A percentile compares a stretch with the other conserved stretches of the same genome.
Conservation (phyloP, 1,284 basidiomycete species). For the Pyrrhoderma noxium region DNA sequence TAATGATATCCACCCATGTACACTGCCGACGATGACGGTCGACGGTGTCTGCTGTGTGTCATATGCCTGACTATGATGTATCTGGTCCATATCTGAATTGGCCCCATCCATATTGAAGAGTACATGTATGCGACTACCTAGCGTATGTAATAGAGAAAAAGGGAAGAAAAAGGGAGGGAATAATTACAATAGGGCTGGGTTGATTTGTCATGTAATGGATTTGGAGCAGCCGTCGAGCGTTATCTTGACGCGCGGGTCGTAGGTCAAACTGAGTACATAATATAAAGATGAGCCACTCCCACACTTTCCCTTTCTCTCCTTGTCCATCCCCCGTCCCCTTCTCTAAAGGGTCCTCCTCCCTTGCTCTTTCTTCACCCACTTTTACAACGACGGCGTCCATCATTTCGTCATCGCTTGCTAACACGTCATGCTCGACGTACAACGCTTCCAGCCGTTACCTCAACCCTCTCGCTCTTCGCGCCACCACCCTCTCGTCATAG, state of each 20-base stretch:
- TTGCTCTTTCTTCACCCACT: neutral
- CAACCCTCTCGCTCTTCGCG: constrained; percentile 3
- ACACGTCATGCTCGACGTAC: constrained; percentile 13
- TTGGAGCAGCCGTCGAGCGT: too few relatives aligned
- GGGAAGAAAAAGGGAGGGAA: too few relatives aligned
- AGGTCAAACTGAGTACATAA: neutral
- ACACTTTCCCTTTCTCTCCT: neutral
- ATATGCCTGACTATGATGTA: neutral
- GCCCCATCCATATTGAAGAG: too few relatives aligned
- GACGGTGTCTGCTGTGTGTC: too few relatives aligned
- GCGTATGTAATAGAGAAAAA: too few relatives aligned
- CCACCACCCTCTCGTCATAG: constrained; percentile 6
- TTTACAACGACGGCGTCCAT: neutral
- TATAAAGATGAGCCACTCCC: constrained; percentile 1
- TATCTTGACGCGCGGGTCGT: too few relatives aligned
- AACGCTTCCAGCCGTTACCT: neutral
- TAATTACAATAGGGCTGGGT: too few relatives aligned
- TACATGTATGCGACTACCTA: too few relatives aligned
- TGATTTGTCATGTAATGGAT: too few relatives aligned
- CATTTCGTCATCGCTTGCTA: neutral
- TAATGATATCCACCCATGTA: neutral
- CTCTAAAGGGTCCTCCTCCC: neutral
- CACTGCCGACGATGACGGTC: too few relatives aligned
- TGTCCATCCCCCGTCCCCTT: neutral
- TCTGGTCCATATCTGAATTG: too few relatives aligned